Conservation (phyloP, 371 early-diverging fungal genomes). For the Basidiobolus heterosporus region DNA sequence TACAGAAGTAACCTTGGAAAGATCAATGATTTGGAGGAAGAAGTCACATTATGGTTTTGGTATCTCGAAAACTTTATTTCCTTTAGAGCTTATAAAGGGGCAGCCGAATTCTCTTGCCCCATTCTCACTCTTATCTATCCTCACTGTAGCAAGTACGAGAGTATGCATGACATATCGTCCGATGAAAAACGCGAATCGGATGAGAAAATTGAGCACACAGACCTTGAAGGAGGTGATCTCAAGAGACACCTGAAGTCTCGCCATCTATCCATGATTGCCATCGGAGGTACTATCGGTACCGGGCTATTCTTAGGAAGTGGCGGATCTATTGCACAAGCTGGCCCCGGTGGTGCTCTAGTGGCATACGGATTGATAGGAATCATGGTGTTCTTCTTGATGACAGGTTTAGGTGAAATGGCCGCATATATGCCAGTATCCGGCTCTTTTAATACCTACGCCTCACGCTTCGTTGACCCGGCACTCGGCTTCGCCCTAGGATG, state of each 20-base stretch:
- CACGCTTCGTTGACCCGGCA: conserved; percentile 68
- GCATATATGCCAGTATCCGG: conserved; percentile 69
- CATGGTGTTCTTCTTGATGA: conserved; percentile 71
- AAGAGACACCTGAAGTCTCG: conserved; percentile 27
- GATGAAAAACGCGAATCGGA: too few relatives aligned
- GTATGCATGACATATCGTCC: too few relatives aligned
- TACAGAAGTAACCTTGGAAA: too few relatives aligned
- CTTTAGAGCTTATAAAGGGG: too few relatives aligned
- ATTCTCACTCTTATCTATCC: too few relatives aligned
- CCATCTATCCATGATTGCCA: conserved; percentile 68
- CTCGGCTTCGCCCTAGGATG: conserved; percentile 71
- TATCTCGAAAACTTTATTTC: too few relatives aligned
- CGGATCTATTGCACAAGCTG: conserved; percentile 50
- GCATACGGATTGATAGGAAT: conserved; percentile 57
- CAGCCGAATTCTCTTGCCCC: too few relatives aligned
- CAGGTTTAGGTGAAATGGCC: conserved; percentile 77
- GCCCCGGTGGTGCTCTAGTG: conserved; percentile 62
- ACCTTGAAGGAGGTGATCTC: too few relatives aligned
- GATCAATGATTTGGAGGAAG: too few relatives aligned
- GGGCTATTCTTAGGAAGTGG: conserved; percentile 81
- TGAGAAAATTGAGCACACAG: too few relatives aligned
- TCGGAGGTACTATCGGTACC: conserved; percentile 67
- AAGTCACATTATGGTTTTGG: too few relatives aligned
- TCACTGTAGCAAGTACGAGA: too few relatives aligned
- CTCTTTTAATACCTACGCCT: conserved; percentile 68